These are phyloP conservation scores for Talaromyces proteolyticus DNA, from an alignment of 495 filamentous ascomycete genomes.

Conservation along the genomic window DNA sequence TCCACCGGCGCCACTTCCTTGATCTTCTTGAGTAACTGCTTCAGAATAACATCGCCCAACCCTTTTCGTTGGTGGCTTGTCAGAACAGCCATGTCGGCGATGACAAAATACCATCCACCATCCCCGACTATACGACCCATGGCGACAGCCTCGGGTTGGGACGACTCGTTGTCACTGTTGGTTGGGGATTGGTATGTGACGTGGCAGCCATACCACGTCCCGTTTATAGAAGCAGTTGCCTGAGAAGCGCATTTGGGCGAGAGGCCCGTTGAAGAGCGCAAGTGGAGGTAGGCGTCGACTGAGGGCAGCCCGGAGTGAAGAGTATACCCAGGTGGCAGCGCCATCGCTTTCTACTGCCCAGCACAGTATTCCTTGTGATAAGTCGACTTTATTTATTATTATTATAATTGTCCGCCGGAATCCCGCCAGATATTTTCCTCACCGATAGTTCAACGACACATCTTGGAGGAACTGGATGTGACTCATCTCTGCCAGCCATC, in stretches of 20 bases:
- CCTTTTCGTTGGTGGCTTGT: constrained; percentile 44
- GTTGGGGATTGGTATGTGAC: not conserved
- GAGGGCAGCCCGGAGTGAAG: constrained; percentile 27
- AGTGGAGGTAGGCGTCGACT: constrained; percentile 27
- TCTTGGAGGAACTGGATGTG: too few species aligned
- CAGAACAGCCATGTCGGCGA: constrained; percentile 48
- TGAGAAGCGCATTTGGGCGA: constrained; percentile 31
- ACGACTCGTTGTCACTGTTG: not conserved
- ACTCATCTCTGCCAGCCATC: too few species aligned
- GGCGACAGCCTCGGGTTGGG: constrained; percentile 19
- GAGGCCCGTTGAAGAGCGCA: constrained; percentile 27
- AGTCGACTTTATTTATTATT: not conserved
- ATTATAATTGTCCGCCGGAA: too few species aligned
- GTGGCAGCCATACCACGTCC: constrained; percentile 33
- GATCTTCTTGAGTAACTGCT: constrained; percentile 31
- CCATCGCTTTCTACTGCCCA: too few species aligned
- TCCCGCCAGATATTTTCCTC: too few species aligned
- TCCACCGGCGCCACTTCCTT: constrained; percentile 26
- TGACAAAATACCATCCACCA: constrained; percentile 46
- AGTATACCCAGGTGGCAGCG: constrained; percentile 25
- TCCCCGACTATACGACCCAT: constrained; percentile 51
- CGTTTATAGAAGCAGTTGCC: constrained; percentile 19
- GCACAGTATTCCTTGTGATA: too few species aligned
- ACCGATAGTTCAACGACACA: too few species aligned
- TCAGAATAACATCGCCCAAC: constrained; percentile 40